Percentiles rank a stretch among this genome's conserved stretches.
Evolutionary conservation across 257 asterid genomes (phyloP).

Genomic region (Haberlea rhodopensis): DNA sequence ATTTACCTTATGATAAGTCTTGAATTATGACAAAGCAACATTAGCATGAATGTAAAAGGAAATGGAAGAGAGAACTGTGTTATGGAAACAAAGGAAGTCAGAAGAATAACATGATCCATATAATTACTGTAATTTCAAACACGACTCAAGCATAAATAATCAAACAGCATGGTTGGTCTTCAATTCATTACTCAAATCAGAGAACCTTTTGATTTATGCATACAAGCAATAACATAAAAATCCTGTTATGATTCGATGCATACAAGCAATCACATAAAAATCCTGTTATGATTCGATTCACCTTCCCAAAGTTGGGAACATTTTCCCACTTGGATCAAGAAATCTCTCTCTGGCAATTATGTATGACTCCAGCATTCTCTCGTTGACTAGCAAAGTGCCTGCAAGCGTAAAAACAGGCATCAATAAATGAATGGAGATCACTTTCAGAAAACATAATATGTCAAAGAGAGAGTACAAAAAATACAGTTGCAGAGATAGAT

Average conservation of each 20-base stretch:
- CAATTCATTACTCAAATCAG: constrained; percentile 10
- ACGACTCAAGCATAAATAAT: background rate
- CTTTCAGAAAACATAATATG: constrained; percentile 21
- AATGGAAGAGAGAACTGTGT: background rate
- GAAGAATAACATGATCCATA: constrained; percentile 13
- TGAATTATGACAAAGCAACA: background rate
- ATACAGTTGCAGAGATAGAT: background rate
- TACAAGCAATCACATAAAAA: background rate
- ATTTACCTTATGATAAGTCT: background rate
- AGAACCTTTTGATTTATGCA: constrained; percentile 10
- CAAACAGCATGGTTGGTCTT: constrained; percentile 1
- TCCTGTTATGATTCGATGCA: too few species aligned
- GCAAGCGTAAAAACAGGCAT: constrained; percentile 32
- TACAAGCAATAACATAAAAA: background rate
- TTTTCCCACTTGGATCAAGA: constrained; percentile 86
- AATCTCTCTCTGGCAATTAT: constrained; percentile 96
- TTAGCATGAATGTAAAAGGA: background rate
- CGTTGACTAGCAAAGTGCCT: constrained; percentile 95
- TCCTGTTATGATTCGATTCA: too few species aligned
- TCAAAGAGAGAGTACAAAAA: background rate
- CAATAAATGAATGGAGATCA: constrained; percentile 16
- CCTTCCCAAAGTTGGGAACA: constrained; percentile 55
- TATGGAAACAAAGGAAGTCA: constrained; percentile 3
- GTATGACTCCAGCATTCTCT: constrained; percentile 96
- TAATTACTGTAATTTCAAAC: background rate